Evolutionary conservation across 73 alveolate genomes (phyloP), one percentile per base, ranked within the genome.

Genomic region (Breviolum minutum): DNA sequence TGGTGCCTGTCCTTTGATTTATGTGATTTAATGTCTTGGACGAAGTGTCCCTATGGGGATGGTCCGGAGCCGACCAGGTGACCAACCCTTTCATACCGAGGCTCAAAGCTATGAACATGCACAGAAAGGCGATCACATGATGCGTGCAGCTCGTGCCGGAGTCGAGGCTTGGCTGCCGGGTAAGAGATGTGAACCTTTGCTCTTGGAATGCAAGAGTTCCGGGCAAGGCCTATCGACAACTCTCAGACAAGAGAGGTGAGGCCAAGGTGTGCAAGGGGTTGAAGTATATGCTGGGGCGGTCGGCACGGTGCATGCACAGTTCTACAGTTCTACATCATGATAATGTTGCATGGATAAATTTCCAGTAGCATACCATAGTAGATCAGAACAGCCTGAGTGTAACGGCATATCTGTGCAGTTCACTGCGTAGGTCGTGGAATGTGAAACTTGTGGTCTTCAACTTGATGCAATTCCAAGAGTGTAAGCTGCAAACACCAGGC

Each of bases 41-140:
- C 0, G 54, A 40, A 0, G 54, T 40, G 54, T 40, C 3, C 54
- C 3, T 40, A 40, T 40, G 54, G 54, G 54, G 54, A 40, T 40
- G 54, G 54, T 0, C 54, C 54, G 54, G 54, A 3, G 71, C 90
- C 16, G 19, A 32, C 79, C 11, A 54, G 26, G 68, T 22, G n/a
- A 27, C 29, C 61, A 63, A 8, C 88, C 12, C 30, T 27, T 5
- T 29, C 73, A 22, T 60, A 13, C 74, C 89, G 17, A 92, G 98
- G 98, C 98, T n/a, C 98, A 81, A n/a, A 92, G 98, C 91, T 92
- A 92, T 90, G 98, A 92, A 81, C 86, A 92, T 64, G 87, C 98
- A 27, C 98, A 92, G 98, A 92, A 92, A 63, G 90, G 91, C 29
- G 98, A 92, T 63, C 86, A 92, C 98, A 92, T 92, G 98, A 60